Evolutionary conservation across 495 filamentous ascomycete species (phyloP), one percentile per base, ranked within the genome.

Genomic region (Penicillium cinerascens): DNA sequence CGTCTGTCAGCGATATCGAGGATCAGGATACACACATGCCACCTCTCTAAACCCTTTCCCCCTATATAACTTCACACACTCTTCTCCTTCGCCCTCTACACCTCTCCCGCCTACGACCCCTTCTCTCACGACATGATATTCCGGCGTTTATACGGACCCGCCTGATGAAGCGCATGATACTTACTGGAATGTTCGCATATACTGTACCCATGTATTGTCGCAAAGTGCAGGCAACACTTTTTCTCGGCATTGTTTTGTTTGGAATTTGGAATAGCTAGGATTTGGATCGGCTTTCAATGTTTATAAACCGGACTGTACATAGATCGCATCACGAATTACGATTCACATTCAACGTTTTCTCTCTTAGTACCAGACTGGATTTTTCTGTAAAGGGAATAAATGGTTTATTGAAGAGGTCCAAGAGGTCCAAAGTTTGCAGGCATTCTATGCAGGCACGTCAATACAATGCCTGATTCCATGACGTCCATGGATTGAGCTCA

Each of bases 1-100:
- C 67, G 1, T 66, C 62, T 39, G 51, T 66, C 18, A 66, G 63
- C 57, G 63, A 66, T n/a, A 45, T 55, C 10, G 63, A 66, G 9
- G 63, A 60, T 6, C 45, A 52, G 10, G 63, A 65, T 16, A 44
- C 25, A 1, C 35, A 52, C 16, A 52, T 56, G 52, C 46, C 2
- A 15, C 47, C 47, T 27, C 22, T 41, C 10, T 49, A 41, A 49
- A 33, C 16, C 29, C 9, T 13, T 33, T 33, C 11, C 11, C 4
- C 10, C 29, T 11, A 13, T 33, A 33, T 10, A 8, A 13, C 4
- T 23, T 23, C 2, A 13, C 11, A 33, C 29, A 11, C 22, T 33
- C 26, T 29, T 13, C 29, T 33, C 13, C 11, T 33, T 15, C 22
- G 6, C 13, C 29, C 11, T 33, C 29, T 33, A 33, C 29, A 33